Percentiles rank a stretch among this genome's conserved stretches.
Conservation (phyloP, 345 rosid genomes). For the Citrus reticulata region DNA sequence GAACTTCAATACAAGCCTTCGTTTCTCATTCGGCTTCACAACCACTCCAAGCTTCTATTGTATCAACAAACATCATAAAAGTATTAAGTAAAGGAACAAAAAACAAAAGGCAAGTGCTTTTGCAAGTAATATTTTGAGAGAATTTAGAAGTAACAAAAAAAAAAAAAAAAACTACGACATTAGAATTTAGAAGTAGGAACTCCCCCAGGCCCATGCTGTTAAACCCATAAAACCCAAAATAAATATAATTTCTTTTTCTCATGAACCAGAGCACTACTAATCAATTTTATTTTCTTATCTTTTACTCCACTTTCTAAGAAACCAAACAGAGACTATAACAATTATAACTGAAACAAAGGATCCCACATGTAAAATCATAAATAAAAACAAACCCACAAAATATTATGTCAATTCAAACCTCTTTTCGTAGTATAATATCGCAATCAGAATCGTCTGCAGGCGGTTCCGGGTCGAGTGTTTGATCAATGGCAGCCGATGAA, state of each 20-base stretch:
- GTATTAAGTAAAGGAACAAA: too few species aligned
- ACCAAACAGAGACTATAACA: not conserved
- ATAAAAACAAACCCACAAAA: not conserved
- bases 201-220: not conserved
- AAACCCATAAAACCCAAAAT: not conserved
- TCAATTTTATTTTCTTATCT: not conserved
- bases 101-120: not conserved
- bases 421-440: conserved; percentile 15
- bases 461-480: conserved; percentile 18
- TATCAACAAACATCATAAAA: not conserved
- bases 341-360: not conserved
- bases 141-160: not conserved
- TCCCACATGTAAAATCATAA: not conserved
- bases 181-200: not conserved
- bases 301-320: not conserved
- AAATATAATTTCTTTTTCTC: too few species aligned
- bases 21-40: conserved; percentile 77
- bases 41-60: conserved; percentile 62
- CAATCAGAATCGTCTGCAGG: conserved; percentile 1
- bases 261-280: not conserved
- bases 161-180: not conserved
- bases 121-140: not conserved
- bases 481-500: conserved; percentile 24
- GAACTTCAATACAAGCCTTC: conserved; percentile 74
- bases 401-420: conserved; percentile 35